Conservation (phyloP, 805 yeast species). For the Yamadazyma phyllophila region DNA sequence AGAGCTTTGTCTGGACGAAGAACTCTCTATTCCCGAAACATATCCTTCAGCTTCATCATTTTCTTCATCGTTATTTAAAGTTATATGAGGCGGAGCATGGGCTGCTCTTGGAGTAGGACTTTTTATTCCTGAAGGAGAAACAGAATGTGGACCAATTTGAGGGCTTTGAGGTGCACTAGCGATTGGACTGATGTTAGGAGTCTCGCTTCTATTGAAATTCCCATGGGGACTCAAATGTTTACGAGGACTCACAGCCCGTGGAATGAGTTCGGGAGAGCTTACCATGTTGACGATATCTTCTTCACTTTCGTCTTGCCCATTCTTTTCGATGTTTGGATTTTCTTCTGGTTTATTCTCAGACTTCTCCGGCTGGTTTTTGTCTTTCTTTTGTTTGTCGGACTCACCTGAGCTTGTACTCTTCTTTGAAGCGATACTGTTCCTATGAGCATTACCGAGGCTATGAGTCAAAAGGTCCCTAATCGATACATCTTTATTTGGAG, state of each 20-base stretch:
- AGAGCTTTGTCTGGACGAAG: conserved; percentile 21
- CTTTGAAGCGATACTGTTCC: conserved; percentile 9
- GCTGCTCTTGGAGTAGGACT: not conserved
- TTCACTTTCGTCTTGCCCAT: conserved; percentile 3
- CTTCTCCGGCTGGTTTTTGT: not conserved
- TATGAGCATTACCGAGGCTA: conserved; percentile 9
- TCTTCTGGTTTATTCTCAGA: not conserved
- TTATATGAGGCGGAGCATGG: not conserved
- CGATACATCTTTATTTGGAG: not conserved
- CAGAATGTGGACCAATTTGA: not conserved
- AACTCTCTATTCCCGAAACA: conserved; percentile 12
- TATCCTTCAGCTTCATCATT: conserved; percentile 5
- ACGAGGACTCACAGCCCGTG: conserved; percentile 14
- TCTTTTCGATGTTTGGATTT: not conserved
- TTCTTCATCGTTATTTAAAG: not conserved
- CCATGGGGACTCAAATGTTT: conserved; percentile 8
- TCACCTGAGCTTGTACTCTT: conserved; percentile 15
- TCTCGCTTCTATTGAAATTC: conserved; percentile 8
- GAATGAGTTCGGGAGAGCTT: conserved; percentile 10
- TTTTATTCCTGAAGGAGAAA: not conserved
- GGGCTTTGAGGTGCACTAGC: conserved; percentile 1
- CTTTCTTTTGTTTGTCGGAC: conserved; percentile 2
- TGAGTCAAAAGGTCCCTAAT: conserved; percentile 12
- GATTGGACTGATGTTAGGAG: conserved; percentile 7
- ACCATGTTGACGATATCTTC: conserved; percentile 16